Evolutionary conservation across 2,329 filamentous ascomycete species (phyloP).

Genomic region (Diaporthe citrichinensis): DNA sequence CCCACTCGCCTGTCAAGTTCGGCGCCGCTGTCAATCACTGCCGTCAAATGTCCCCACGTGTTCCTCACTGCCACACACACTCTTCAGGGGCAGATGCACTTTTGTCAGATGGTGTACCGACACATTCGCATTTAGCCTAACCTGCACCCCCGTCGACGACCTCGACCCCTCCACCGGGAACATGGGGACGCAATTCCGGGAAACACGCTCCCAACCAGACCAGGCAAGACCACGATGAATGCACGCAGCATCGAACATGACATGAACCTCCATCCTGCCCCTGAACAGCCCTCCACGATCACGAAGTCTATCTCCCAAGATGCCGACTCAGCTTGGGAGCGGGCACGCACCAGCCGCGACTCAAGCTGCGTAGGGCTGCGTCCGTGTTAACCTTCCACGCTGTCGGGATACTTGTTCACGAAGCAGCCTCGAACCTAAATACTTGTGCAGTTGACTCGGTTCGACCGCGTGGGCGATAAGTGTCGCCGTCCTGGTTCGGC

Average conservation of each 20-base stretch:
- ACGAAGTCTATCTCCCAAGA: background rate
- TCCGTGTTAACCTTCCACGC: conserved; percentile 18
- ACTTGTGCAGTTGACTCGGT: background rate
- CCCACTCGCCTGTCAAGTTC: conserved; percentile 11
- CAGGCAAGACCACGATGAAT: background rate
- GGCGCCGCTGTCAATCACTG: background rate
- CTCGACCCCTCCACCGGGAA: background rate
- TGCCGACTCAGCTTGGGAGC: background rate
- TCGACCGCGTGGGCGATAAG: background rate
- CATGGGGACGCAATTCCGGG: background rate
- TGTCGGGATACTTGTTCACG: conserved; percentile 2
- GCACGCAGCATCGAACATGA: background rate
- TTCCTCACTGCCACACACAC: conserved; percentile 6
- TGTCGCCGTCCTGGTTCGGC: background rate
- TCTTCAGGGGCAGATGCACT: background rate
- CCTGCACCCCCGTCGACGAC: background rate
- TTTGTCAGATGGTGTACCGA: background rate
- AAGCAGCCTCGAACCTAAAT: background rate
- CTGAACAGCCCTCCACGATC: background rate
- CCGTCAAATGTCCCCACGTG: conserved; percentile 10
- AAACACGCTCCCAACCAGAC: background rate
- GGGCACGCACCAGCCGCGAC: background rate
- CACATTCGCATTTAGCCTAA: background rate
- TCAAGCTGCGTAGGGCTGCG: conserved; percentile 22
- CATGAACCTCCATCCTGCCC: background rate